Evolutionary conservation across 306 rosid genomes (phyloP), one percentile per base, ranked within the genome.

Genomic region (Trifolium dubium): DNA sequence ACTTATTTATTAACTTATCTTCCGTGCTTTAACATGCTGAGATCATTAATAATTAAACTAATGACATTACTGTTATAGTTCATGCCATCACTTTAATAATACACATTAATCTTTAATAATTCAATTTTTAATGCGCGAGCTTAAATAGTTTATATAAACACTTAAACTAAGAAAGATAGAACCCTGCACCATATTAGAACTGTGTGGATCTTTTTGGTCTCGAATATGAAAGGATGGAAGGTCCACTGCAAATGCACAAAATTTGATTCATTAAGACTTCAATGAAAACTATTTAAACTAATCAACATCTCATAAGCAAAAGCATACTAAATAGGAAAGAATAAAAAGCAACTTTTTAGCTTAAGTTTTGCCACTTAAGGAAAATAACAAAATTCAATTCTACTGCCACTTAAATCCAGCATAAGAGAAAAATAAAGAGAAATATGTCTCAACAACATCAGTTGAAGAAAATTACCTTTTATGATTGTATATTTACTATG

Each of bases 181-280:
- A 88, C 96, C 84, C 99, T 92, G 90, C 99, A 95, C 99, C 99
- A 95, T 46, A 95, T 37, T 69, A 88, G 79, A 83, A 92, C 99
- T 46, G 99, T 95, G 81, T 87, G 92, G 79, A 95, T 85, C 93
- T 85, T 95, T 85, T 90, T 95, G 82, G 85, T 82, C 98, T 95
- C 92, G 71, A 87, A 81, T 71, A 95, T 69, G 84, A 95, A 95
- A 61, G 99, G 99, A 81, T 95, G 97, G 64, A 95, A 95, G 30
- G 93, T 88, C 99, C 99, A 95, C 99, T 95, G 96, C 88, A 90
- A 76, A 67, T 80, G 43, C 84, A 83, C 73, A 85, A 11, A 63
- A 64, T 31, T 53, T 5, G 1, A 50, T 14, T 19, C 18, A 40
- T 47, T 15, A 73, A 54, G 61, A 51, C 29, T 47, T 31, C 10